Base-by-base conservation (phyloP, 1,139 yeast genomes). In the Saccharomyces uvarum region DNA sequence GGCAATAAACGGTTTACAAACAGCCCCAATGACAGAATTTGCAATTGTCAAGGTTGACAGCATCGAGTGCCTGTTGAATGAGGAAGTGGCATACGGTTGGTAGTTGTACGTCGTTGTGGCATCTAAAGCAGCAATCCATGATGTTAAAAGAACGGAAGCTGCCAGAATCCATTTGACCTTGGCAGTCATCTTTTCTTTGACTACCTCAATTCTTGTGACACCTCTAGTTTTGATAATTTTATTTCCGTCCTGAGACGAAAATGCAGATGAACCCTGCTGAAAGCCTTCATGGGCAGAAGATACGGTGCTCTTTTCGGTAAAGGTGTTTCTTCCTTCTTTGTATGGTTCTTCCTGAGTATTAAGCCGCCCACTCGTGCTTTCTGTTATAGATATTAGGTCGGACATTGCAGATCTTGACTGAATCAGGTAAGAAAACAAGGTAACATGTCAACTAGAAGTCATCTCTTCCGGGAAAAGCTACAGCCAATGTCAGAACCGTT, bases 11-110 rank as follows among this genome's bases (percentile, higher is more conserved):
- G 73, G 73, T 49, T 65, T 61, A 29, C 63, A 57, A 46, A 71
- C 66, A 13, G 74, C 63, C 7, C 65, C 62, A 50, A 71, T 71
- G 44, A 73, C 61, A 3, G 65, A 56, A 14, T 67, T 65, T 4
- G 75, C 75, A 51, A 73, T 65, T 21, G 61, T 51, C 14, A 72
- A 59, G n/a, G 75, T 71, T 2, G 75, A 63, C 29, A 73, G 48
- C 70, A 70, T 66, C 0, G 75, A 70, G 56, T 72, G 76, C 42
- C 66, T 63, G 42, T 62, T 57, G 50, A 70, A 71, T n/a, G 68
- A 61, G 7, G 75, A 72, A 13, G 76, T 67, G 3, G 75, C 76
- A 38, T 59, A 58, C 21, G 72, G 69, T 8, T 38, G 44, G 2
- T 38, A 38, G 13, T 38, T 38, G 2, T 38, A 38, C 24, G 44